Evolutionary conservation across 2,329 filamentous ascomycete species (phyloP), one percentile per base, ranked within the genome.

Genomic region (Epicoccum sorghinum): DNA sequence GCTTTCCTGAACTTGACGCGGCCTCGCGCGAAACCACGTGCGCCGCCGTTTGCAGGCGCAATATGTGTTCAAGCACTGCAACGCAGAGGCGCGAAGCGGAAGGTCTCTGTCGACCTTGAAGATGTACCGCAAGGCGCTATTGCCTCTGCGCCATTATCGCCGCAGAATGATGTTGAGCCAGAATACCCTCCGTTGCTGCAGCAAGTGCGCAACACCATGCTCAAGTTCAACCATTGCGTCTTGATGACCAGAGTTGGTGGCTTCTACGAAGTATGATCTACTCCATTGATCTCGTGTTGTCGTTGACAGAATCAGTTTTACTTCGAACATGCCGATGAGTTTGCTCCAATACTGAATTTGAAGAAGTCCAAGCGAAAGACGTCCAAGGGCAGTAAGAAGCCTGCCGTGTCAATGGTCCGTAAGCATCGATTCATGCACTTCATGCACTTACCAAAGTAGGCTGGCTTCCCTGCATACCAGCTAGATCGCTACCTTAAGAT

Each of bases 391-490:
- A 89, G 78, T 60, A 87, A 87, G 43, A 69, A 59, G 35, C 83
- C 85, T 22, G 51, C 67, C 24, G 90, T 99, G 14, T 79, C 93
- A 5, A 98, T 99, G 93, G 90, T 93, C 14, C 18, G 53, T 8
- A 54, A 13, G 7, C 52, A 59, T 50, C 9, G 9, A n/a, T 8
- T 38, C 7, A 8, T 4, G 24, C 27, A 4, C 41, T 5, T n/a
- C 32, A n/a, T 23, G 23, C 8, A 5, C 53, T 68, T 29, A 70
- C 59, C 51, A 8, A 1, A 3, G 10, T 68, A 91, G 89, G 89
- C 93, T 61, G 95, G 95, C 2, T 99, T 99, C 65, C 95, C 93
- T 14, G 92, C 91, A 73, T 93, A 90, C 68, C 93, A 98, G 71
- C 81, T 99, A 24, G 93, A 98, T 69, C 87, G 92, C 23, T 97